Conservation (phyloP, 1,284 basidiomycete genomes). For the Ganoderma lingzhi region DNA sequence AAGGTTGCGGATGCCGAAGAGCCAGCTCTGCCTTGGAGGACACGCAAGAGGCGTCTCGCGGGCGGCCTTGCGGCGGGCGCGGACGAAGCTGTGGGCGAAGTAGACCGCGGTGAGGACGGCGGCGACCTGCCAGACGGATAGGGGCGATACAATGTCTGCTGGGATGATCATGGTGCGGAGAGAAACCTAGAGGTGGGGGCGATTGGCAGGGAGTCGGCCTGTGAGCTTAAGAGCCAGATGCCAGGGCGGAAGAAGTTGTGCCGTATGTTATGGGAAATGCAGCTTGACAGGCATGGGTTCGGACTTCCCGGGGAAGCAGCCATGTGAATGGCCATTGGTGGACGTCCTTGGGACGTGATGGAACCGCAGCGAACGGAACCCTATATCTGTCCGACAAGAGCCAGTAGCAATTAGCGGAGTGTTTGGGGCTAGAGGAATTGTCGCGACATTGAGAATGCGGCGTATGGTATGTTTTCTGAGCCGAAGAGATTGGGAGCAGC, state of each 20-base stretch:
- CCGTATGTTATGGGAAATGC: background rate
- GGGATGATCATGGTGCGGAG: constrained; percentile 22
- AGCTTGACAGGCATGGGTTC: background rate
- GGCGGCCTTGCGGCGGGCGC: constrained; percentile 20
- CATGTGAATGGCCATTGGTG: background rate
- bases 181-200: constrained; percentile 1
- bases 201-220: background rate
- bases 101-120: constrained; percentile 27
- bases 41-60: constrained; percentile 43
- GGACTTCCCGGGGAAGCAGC: background rate
- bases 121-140: constrained; percentile 16
- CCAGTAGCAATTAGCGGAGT: background rate
- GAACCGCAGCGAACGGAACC: background rate
- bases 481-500: background rate
- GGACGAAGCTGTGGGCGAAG: constrained; percentile 24
- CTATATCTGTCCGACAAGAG: background rate
- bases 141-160: constrained; percentile 10
- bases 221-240: background rate
- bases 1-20: constrained; percentile 37
- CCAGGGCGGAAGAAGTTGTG: background rate
- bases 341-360: background rate
- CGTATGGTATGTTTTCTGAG: background rate
- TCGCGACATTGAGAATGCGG: background rate
- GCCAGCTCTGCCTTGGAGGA: constrained; percentile 39
- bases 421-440: background rate